Conservation (phyloP, 768 basidiomycete species). For the Lactarius evosmus region DNA sequence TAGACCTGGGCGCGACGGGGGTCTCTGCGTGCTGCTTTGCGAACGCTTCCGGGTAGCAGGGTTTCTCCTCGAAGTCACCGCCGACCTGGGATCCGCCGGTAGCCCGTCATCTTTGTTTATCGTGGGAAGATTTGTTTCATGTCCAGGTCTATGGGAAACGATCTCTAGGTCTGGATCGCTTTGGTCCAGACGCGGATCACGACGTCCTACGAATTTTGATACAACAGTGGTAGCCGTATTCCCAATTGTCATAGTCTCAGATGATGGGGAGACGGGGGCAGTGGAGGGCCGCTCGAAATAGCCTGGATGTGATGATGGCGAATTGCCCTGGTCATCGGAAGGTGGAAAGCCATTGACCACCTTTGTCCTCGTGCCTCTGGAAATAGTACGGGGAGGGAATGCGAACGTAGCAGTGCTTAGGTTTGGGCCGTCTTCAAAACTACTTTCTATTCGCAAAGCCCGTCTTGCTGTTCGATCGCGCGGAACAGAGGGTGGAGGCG, state of each 20-base stretch:
- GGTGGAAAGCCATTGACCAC: neutral
- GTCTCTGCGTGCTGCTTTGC: conserved; percentile 17
- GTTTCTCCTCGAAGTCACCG: conserved; percentile 7
- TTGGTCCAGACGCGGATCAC: conserved; percentile 10
- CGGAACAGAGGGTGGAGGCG: conserved; percentile 40
- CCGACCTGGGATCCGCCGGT: neutral
- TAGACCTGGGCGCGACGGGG: conserved; percentile 1
- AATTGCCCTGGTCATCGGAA: conserved; percentile 13
- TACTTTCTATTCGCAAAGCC: conserved; percentile 33
- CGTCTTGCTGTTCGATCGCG: conserved; percentile 35
- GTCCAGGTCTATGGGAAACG: neutral
- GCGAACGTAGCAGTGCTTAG: conserved; percentile 51
- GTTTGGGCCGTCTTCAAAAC: conserved; percentile 41
- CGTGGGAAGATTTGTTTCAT: conserved; percentile 4
- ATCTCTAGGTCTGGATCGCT: conserved; percentile 6
- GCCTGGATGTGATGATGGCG: neutral
- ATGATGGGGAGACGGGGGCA: conserved; percentile 2
- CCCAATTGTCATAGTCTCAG: neutral
- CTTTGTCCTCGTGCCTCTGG: conserved; percentile 30
- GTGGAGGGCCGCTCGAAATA: neutral
- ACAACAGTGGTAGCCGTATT: neutral
- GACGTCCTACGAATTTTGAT: conserved; percentile 3
- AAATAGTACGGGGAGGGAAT: conserved; percentile 44
- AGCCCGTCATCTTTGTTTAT: conserved; percentile 3
- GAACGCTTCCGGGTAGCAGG: conserved; percentile 19